phyloP scores from a whole-genome alignment of 805 yeast genomes.

The Yarrowia divulgata region DNA sequence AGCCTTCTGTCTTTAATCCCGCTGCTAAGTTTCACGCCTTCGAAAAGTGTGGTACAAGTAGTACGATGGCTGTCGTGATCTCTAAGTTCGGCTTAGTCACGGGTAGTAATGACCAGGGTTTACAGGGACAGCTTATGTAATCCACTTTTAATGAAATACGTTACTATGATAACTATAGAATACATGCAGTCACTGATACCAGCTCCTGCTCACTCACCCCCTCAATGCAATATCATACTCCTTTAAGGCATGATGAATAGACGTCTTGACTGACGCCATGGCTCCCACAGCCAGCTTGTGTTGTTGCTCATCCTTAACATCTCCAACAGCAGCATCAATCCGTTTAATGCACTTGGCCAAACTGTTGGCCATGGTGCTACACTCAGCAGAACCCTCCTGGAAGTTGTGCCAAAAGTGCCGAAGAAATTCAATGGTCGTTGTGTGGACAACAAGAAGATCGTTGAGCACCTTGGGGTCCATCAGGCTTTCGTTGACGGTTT shows the following conservation, averaged over 20 bases:
- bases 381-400: conserved; percentile 53
- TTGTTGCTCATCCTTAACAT: conserved; percentile 42
- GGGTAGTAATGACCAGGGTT: too few relatives aligned
- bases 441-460: conserved; percentile 54
- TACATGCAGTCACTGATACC: too few relatives aligned
- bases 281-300: conserved; percentile 42
- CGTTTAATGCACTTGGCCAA: conserved; percentile 58
- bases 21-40: too few relatives aligned
- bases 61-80: background rate
- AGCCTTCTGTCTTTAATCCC: too few relatives aligned
- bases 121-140: conserved; percentile 2
- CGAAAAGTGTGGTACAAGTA: too few relatives aligned
- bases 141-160: too few relatives aligned
- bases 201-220: background rate
- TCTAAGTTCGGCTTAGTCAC: background rate
- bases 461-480: conserved; percentile 34
- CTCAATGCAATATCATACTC: conserved; percentile 49
- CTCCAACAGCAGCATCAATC: conserved; percentile 50
- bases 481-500: background rate
- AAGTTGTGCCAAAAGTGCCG: conserved; percentile 69
- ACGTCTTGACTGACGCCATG: conserved; percentile 56
- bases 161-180: too few relatives aligned
- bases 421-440: conserved; percentile 76
- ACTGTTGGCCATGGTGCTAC: conserved; percentile 56
- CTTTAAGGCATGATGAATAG: conserved; percentile 57